Base-by-base conservation (phyloP, 176 grass and related monocot species). In the Otatea glauca region DNA sequence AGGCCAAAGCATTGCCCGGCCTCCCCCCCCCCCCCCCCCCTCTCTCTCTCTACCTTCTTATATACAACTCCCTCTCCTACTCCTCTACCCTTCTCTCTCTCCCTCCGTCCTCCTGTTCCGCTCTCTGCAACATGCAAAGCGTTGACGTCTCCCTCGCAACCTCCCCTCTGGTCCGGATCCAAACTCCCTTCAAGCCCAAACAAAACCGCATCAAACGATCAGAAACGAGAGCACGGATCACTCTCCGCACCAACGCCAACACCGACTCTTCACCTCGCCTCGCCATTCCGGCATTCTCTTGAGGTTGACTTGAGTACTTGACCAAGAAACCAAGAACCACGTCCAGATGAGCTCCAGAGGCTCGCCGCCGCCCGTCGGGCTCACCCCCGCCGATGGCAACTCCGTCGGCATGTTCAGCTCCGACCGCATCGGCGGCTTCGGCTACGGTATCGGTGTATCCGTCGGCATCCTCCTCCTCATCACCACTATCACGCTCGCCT, bases 401-500 rank as follows among this genome's bases (percentile, higher is more conserved):
- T 66, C 88, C 15, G 69, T 55, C 11, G 93, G 93, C 35, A 78
- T 92, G 85, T 92, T 98, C 86, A 85, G 87, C 24, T 82, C 96
- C 4, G 89, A 87, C 80, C 89, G 87, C 16, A 89, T 94, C 81
- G 88, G 93, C 13, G 85, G 93, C 24, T 92, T 99, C 58, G 88
- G 91, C 54, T 99, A 96, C 76, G 96, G 93, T 53, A 62, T 94
- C 38, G 91, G 96, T 10, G 91, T 99, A 17, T 99, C 96, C n/a
- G 58, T 99, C 34, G 93, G 96, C 81, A 88, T 96, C 77, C 89
- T 99, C 20, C 83, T 99, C 63, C 91, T 99, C 82, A 94, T 99
- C 90, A 94, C 86, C 84, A 99, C 91, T 77, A 90, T 96, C 86
- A 91, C 93, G 20, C 83, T 99, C 14, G 89, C 89, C 1, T 99